Evolutionary conservation across 768 basidiomycete species (phyloP).

Genomic region (Boletus sp.): DNA sequence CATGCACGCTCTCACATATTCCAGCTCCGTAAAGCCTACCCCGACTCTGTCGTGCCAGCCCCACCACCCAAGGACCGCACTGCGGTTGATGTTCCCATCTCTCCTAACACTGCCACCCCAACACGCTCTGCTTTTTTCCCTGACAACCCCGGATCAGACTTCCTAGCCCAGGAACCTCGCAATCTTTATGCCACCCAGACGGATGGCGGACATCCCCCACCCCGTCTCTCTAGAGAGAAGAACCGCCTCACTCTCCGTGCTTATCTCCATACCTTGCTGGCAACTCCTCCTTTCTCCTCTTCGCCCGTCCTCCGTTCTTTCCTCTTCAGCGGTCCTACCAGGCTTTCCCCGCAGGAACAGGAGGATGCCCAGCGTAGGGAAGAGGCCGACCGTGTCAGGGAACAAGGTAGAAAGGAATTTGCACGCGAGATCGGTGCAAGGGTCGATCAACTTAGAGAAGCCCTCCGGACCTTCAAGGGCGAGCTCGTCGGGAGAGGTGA

Average conservation of each 20-base stretch:
- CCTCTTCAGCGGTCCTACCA: slow-evolving; percentile 73
- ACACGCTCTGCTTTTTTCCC: neutral
- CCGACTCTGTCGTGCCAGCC: slow-evolving; percentile 72
- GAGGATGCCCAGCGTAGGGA: slow-evolving; percentile 79
- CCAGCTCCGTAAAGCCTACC: slow-evolving; percentile 84
- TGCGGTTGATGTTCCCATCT: slow-evolving; percentile 49
- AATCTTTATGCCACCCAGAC: slow-evolving; percentile 14
- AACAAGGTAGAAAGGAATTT: slow-evolving; percentile 85
- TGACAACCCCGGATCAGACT: slow-evolving; percentile 6
- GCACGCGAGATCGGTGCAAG: slow-evolving; percentile 81
- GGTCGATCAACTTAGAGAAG: slow-evolving; percentile 81
- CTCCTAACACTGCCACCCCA: neutral
- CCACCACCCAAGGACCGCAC: slow-evolving; percentile 91
- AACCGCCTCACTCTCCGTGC: slow-evolving; percentile 92
- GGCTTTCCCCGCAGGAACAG: slow-evolving; percentile 65
- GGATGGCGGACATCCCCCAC: neutral
- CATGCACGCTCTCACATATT: slow-evolving; percentile 8
- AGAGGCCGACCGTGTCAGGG: slow-evolving; percentile 83
- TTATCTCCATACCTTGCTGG: slow-evolving; percentile 81
- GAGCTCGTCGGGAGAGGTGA: slow-evolving; percentile 87
- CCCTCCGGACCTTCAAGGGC: slow-evolving; percentile 86
- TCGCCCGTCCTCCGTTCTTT: slow-evolving; percentile 87
- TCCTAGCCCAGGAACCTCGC: slow-evolving; percentile 70
- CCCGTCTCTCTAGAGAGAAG: slow-evolving; percentile 81
- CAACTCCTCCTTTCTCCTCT: slow-evolving; percentile 69